Percentiles rank a stretch among this genome's conserved stretches.
These are phyloP conservation scores for Metschnikowia dekortorum DNA, from an alignment of 805 yeast species.

Conservation along the genomic window DNA sequence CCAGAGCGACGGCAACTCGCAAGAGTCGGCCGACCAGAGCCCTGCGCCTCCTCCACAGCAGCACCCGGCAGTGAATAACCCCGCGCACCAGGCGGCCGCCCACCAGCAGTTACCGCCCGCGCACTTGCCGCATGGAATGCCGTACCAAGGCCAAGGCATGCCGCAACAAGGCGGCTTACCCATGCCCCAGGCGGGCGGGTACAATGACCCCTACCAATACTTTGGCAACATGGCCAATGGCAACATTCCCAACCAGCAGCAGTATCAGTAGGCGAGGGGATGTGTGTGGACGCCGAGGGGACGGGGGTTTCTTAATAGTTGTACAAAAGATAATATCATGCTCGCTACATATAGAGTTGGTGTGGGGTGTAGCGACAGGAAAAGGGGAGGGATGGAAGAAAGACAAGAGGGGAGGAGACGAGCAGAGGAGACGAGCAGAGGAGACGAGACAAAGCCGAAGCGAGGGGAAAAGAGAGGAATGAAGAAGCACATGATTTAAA, in stretches of 20 bases:
- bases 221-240: constrained; percentile 53
- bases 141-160: constrained; percentile 40
- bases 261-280: constrained; percentile 40
- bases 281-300: background rate
- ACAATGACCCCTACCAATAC: constrained; percentile 58
- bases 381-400: too few species aligned
- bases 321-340: background rate
- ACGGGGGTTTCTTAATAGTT: background rate
- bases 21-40: constrained; percentile 38
- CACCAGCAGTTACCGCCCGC: constrained; percentile 34
- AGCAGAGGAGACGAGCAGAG: too few species aligned
- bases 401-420: too few species aligned
- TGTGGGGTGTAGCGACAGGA: too few species aligned
- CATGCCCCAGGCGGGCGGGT: constrained; percentile 48
- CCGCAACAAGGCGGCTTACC: constrained; percentile 39
- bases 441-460: too few species aligned
- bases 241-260: constrained; percentile 48
- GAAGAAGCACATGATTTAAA: too few species aligned
- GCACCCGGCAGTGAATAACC: constrained; percentile 19
- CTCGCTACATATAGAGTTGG: background rate
- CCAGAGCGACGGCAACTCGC: constrained; percentile 46
- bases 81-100: constrained; percentile 21
- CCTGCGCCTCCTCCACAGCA: constrained; percentile 28
- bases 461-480: too few species aligned
- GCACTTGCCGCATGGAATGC: constrained; percentile 43